Conservation (phyloP, 306 rosid species). For the Crataegus laevigata region DNA sequence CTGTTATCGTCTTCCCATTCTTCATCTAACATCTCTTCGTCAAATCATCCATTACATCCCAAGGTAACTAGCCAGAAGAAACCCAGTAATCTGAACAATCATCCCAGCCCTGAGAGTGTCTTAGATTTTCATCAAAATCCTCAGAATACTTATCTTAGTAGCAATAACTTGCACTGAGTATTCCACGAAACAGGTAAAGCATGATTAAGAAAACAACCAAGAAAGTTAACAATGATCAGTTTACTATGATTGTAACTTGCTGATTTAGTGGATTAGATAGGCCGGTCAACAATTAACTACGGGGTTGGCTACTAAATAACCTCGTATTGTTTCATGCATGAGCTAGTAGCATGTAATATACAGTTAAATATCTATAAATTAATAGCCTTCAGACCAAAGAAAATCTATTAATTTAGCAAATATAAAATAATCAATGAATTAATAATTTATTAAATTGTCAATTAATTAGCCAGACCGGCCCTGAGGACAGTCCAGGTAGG, state of each 20-base stretch:
- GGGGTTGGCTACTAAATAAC: neutral
- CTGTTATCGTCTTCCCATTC: neutral
- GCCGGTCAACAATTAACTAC: neutral
- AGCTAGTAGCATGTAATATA: neutral
- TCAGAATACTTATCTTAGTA: too few relatives aligned
- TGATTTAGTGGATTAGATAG: too few relatives aligned
- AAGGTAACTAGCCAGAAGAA: too few relatives aligned
- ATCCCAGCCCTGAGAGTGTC: too few relatives aligned
- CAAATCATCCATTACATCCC: constrained; percentile 3
- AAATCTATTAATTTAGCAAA: too few relatives aligned
- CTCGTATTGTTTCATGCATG: neutral
- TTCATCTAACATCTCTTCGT: neutral
- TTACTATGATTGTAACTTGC: neutral
- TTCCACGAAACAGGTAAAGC: neutral
- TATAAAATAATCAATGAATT: too few relatives aligned
- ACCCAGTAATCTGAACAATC: too few relatives aligned
- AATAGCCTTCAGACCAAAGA: too few relatives aligned
- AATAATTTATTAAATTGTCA: too few relatives aligned
- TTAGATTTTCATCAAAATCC: neutral
- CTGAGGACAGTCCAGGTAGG: too few relatives aligned
- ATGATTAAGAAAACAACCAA: neutral
- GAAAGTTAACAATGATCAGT: neutral
- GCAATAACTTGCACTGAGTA: neutral
- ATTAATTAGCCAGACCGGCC: too few relatives aligned
- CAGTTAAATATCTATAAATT: neutral